These are phyloP conservation scores for Mrakia blollopis DNA, from an alignment of 768 basidiomycete genomes.

Conservation along the genomic window DNA sequence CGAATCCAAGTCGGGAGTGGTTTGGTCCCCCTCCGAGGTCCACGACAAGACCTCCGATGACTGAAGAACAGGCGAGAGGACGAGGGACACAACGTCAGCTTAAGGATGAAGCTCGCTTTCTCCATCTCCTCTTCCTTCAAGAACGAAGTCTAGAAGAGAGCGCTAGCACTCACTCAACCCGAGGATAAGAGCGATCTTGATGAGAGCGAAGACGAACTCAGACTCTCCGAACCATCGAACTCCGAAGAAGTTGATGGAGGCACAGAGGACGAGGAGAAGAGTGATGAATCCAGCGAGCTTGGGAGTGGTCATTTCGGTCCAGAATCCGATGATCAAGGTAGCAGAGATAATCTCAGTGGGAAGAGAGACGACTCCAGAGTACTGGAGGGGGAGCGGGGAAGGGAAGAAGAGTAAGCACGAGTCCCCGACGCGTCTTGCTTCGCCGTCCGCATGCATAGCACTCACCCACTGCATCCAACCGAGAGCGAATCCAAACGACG, in stretches of 20 bases:
- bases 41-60: constrained; percentile 52
- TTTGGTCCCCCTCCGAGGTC: constrained; percentile 58
- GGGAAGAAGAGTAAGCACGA: no score
- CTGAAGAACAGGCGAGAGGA: no score
- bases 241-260: constrained; percentile 19
- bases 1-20: constrained; percentile 54
- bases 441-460: no score
- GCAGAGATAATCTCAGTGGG: constrained; percentile 45
- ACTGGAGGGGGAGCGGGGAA: constrained; percentile 23
- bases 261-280: background rate
- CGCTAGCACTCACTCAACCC: no score
- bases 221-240: constrained; percentile 36
- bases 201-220: constrained; percentile 40
- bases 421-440: no score
- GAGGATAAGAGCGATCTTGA: constrained; percentile 38
- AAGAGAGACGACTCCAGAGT: constrained; percentile 48
- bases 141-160: no score
- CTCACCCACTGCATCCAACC: constrained; percentile 37
- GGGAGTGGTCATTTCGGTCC: constrained; percentile 49
- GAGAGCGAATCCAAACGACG: constrained; percentile 42
- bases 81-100: no score
- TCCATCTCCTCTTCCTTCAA: no score
- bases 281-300: constrained; percentile 32
- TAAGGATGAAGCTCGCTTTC: no score
- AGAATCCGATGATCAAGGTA: constrained; percentile 43